Conservation (phyloP, 2,329 filamentous ascomycete genomes). For the Arthrobotrys entomopaga region DNA sequence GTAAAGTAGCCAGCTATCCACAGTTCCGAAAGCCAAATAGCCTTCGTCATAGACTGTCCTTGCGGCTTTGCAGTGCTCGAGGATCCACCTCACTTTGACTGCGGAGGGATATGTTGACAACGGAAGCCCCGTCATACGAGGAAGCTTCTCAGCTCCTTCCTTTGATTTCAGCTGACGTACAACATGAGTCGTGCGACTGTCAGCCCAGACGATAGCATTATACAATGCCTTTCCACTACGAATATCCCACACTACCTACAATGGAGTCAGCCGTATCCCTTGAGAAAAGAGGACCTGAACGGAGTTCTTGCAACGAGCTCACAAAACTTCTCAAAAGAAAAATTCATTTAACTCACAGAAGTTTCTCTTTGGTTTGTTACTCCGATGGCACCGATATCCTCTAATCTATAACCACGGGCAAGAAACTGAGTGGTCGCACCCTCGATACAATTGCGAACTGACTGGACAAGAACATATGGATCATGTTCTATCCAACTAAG, state of each 20-base stretch:
- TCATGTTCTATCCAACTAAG: constrained; percentile 89
- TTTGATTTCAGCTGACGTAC: constrained; percentile 79
- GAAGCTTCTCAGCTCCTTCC: constrained; percentile 74
- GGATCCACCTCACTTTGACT: constrained; percentile 84
- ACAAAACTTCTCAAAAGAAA: not conserved
- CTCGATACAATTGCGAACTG: constrained; percentile 82
- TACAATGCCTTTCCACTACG: constrained; percentile 81
- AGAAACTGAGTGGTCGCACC: constrained; percentile 77
- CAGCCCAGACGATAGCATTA: constrained; percentile 90
- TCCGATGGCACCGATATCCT: constrained; percentile 79
- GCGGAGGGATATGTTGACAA: constrained; percentile 89
- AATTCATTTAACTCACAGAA: constrained; percentile 63
- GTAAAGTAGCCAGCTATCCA: constrained; percentile 89
- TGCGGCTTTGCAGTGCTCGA: constrained; percentile 78
- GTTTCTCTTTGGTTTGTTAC: constrained; percentile 94
- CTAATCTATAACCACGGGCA: constrained; percentile 73
- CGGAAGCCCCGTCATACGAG: constrained; percentile 79
- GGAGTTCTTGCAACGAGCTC: no score
- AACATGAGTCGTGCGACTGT: constrained; percentile 79
- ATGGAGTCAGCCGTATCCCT: no score
- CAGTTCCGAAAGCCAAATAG: constrained; percentile 82
- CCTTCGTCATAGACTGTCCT: constrained; percentile 72
- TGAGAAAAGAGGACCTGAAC: no score
- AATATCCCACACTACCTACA: constrained; percentile 77
- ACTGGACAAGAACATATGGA: constrained; percentile 77